Evolutionary conservation across 2,329 filamentous ascomycete species (phyloP).

Genomic region (Tolypocladium ovalisporum): DNA sequence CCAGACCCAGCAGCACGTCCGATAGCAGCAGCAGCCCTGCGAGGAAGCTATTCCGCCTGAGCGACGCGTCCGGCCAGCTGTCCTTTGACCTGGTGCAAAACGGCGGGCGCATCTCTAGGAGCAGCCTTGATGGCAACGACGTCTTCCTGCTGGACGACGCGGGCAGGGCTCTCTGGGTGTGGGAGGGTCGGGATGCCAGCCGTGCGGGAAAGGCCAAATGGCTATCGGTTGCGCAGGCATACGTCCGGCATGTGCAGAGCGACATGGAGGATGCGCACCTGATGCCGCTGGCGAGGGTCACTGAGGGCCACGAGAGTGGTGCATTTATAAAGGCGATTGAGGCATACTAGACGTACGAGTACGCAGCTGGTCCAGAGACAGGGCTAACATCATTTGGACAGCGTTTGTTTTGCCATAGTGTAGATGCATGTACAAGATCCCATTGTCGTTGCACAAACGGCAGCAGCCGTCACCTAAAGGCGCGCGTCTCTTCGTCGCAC

Average conservation of each 20-base stretch:
- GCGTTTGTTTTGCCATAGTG: not conserved
- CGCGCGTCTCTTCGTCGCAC: too few relatives aligned
- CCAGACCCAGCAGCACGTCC: not conserved
- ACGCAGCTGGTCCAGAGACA: not conserved
- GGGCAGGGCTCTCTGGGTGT: constrained; percentile 51
- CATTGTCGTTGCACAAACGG: not conserved
- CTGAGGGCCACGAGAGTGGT: constrained; percentile 42
- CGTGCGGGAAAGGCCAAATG: constrained; percentile 47
- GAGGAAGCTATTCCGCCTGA: constrained; percentile 48
- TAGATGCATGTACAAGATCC: not conserved
- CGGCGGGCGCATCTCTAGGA: constrained; percentile 28
- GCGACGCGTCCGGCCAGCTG: constrained; percentile 47
- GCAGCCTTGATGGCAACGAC: constrained; percentile 46
- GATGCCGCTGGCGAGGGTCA: constrained; percentile 45
- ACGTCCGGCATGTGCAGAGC: constrained; percentile 32
- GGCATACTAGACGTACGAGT: constrained; percentile 3
- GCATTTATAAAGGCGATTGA: constrained; percentile 38
- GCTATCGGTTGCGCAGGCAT: constrained; percentile 48
- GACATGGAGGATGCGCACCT: constrained; percentile 23
- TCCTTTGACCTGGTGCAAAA: constrained; percentile 49
- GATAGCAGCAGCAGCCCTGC: constrained; percentile 7
- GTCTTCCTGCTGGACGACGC: constrained; percentile 52
- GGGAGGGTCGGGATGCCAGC: constrained; percentile 51
- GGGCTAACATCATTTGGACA: not conserved
- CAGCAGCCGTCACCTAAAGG: too few relatives aligned